Base-by-base conservation (phyloP, 2,329 filamentous ascomycete species). In the Ophidiomyces ophidiicola region DNA sequence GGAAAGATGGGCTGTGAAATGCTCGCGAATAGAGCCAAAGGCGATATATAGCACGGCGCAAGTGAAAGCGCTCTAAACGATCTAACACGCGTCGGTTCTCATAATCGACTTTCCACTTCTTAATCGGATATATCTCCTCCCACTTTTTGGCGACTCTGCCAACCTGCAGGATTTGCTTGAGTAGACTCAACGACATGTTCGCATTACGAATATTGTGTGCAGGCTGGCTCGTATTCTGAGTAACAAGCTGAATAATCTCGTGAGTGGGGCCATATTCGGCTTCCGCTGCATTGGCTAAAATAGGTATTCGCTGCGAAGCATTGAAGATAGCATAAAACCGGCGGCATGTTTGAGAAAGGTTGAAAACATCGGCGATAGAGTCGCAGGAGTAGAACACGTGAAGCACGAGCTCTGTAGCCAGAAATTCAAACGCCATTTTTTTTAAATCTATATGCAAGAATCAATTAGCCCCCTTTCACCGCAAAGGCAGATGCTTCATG, bases 61-160 rank as follows among this genome's bases (percentile, higher is more conserved):
- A 50, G 4, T 60, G 59, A 35, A 64, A 68, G 3, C 67, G 63
- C 51, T 78, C 74, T 2, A 59, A 44, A 24, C 46, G 44, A 1
- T 62, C 67, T 33, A 78, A 56, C 2, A 71, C 61, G 6, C 74
- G 70, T 6, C 74, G 68, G 41, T 68, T 60, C 41, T 69, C 67
- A 45, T 63, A 76, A 47, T 74, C 66, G 41, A 60, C 51, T 48
- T 74, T 75, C 74, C 74, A 78, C 53, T 75, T 76, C 56, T 75
- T 74, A 51, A 71, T 64, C 0, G 72, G 72, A 49, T 76, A 78
- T n/a, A 77, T 65, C n/a, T 65, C 62, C 49, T 70, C 70, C 68
- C 72, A 77, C 48, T 68, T 67, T 49, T 66, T 64, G 3, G 74
- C 74, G 1, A 74, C 60, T 10, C 63, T 61, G 29, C 74, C 74